Conservation (phyloP, 2,329 filamentous ascomycete genomes). For the Magnaporthiopsis poae region DNA sequence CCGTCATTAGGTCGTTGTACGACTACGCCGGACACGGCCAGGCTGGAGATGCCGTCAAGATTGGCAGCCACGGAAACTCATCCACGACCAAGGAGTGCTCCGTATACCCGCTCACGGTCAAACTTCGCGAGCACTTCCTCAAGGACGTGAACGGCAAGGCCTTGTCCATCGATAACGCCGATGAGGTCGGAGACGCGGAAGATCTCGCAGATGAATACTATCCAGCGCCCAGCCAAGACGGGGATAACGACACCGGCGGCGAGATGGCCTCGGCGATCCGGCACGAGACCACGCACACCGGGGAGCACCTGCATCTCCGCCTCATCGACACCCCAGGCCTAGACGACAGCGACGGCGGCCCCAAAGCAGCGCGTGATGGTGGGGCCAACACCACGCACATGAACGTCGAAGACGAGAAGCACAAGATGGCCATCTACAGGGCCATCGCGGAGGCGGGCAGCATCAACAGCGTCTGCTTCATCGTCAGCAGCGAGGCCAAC, state of each 20-base stretch:
- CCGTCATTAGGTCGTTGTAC: not conserved
- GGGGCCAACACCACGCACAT: not conserved
- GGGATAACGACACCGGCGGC: not conserved
- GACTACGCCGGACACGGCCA: not conserved
- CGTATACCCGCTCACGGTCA: not conserved
- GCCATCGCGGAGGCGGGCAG: not conserved
- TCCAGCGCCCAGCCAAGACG: not conserved
- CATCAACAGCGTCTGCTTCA: not conserved
- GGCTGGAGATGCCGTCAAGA: not conserved
- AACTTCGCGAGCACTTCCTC: not conserved
- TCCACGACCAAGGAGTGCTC: not conserved
- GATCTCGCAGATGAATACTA: not conserved
- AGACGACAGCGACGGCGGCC: not conserved
- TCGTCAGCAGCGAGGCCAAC: not conserved
- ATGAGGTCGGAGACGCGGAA: not conserved
- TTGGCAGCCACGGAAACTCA: not conserved
- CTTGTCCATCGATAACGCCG: not conserved
- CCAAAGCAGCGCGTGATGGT: not conserved
- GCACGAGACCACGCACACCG: not conserved
- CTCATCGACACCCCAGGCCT: conserved; percentile 4
- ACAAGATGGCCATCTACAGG: conserved; percentile 8
- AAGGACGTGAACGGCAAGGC: not conserved
- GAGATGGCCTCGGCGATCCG: not conserved
- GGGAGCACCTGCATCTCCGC: not conserved
- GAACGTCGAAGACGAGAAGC: not conserved